These are phyloP conservation scores for Lachancea thermotolerans DNA, from an alignment of 805 yeast species.

Conservation along the genomic window DNA sequence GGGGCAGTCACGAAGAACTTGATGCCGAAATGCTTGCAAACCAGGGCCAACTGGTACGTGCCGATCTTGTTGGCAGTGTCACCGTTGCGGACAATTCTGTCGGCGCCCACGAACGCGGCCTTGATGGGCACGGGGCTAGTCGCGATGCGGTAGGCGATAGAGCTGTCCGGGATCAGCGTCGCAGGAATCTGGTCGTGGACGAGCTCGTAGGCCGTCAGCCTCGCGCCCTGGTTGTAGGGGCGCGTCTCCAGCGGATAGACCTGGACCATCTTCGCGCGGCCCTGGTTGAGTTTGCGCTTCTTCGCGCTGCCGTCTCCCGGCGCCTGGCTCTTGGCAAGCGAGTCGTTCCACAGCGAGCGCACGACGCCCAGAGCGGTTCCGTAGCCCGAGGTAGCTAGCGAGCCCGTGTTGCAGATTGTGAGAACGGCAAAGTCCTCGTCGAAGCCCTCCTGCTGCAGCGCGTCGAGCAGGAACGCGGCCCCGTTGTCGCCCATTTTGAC, in stretches of 20 bases:
- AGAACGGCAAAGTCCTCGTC: constrained; percentile 69
- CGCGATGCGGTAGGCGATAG: constrained; percentile 72
- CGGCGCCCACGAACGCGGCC: constrained; percentile 91
- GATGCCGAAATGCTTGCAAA: constrained; percentile 56
- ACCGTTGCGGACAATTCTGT: constrained; percentile 86
- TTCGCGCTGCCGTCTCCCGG: constrained; percentile 16
- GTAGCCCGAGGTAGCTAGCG: constrained; percentile 94
- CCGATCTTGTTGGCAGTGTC: constrained; percentile 97
- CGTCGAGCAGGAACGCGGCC: constrained; percentile 50
- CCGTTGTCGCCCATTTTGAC: constrained; percentile 76
- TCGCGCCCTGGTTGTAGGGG: constrained; percentile 95
- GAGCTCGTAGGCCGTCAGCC: constrained; percentile 86
- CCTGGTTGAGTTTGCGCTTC: constrained; percentile 19
- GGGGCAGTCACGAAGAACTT: constrained; percentile 95
- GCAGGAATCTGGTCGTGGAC: constrained; percentile 82
- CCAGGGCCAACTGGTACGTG: constrained; percentile 79
- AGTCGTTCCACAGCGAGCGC: constrained; percentile 54
- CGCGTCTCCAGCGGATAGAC: constrained; percentile 90
- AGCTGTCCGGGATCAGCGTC: constrained; percentile 82
- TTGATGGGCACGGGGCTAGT: constrained; percentile 55
- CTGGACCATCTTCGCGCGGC: constrained; percentile 48
- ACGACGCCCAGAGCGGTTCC: constrained; percentile 95
- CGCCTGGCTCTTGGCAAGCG: constrained; percentile 21
- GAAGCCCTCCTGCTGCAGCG: constrained; percentile 41
- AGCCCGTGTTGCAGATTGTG: constrained; percentile 95